Evolutionary conservation across 805 yeast genomes (phyloP).

Genomic region (Candida anglica): DNA sequence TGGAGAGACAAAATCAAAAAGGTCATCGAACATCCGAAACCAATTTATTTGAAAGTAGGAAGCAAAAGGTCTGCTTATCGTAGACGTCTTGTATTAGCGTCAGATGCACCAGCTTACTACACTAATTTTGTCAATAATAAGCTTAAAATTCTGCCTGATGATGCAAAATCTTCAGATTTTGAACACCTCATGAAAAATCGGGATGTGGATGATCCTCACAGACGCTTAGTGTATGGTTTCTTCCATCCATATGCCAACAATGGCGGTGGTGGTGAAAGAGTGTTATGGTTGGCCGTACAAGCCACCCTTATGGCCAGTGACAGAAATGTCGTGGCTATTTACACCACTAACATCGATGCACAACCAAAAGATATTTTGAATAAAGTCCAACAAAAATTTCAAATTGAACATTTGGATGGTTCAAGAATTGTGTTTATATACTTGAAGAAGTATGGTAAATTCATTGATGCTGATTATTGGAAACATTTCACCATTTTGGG

Average conservation of each 20-base stretch:
- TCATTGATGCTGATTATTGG: constrained; percentile 74
- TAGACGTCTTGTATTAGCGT: constrained; percentile 33
- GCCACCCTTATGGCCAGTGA: constrained; percentile 53
- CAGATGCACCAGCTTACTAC: constrained; percentile 32
- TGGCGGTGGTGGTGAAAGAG: constrained; percentile 98
- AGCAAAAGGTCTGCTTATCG: constrained; percentile 35
- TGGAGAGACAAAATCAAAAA: constrained; percentile 32
- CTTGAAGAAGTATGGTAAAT: constrained; percentile 45
- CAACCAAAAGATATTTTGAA: constrained; percentile 45
- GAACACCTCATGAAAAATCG: constrained; percentile 24
- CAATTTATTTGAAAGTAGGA: constrained; percentile 34
- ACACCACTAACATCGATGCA: constrained; percentile 61
- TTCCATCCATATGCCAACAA: constrained; percentile 96
- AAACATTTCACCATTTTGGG: constrained; percentile 77
- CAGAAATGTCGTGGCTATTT: constrained; percentile 59
- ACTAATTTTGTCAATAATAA: constrained; percentile 35
- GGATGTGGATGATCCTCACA: constrained; percentile 29
- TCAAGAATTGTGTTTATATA: constrained; percentile 59
- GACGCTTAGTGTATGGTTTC: constrained; percentile 65
- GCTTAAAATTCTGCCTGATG: constrained; percentile 28
- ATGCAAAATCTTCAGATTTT: constrained; percentile 20
- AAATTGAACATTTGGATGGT: constrained; percentile 41
- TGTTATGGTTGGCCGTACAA: constrained; percentile 88
- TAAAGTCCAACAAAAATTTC: constrained; percentile 55
- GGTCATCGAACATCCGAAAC: constrained; percentile 29